Evolutionary conservation across 345 rosid genomes (phyloP).

Genomic region (Rhodamnia rubescens): DNA sequence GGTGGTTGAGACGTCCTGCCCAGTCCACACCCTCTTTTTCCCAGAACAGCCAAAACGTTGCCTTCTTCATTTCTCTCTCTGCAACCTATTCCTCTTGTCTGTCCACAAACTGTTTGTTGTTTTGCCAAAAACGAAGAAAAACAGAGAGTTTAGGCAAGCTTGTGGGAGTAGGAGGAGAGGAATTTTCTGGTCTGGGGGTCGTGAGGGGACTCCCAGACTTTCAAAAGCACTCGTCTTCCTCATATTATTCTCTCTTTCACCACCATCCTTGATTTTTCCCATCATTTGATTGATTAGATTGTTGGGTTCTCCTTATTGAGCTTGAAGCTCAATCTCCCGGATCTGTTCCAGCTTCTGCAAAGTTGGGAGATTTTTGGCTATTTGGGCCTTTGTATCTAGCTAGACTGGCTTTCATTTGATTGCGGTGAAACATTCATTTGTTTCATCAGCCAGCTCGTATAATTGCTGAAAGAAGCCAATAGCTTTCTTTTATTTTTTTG

Average conservation of each 20-base stretch:
- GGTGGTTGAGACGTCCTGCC: neutral
- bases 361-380: slow-evolving; percentile 4
- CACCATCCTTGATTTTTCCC: neutral
- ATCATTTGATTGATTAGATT: neutral
- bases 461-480: neutral
- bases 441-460: neutral
- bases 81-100: neutral
- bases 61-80: neutral
- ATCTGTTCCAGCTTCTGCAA: slow-evolving; percentile 15
- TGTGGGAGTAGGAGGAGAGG: slow-evolving; percentile 2
- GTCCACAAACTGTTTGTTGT: slow-evolving; percentile 5
- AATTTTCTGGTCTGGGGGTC: slow-evolving; percentile 1
- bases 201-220: neutral
- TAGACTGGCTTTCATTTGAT: slow-evolving; percentile 12
- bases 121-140: neutral
- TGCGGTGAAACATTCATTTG: neutral
- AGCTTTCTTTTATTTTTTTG: neutral
- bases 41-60: neutral
- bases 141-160: neutral
- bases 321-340: slow-evolving; percentile 20
- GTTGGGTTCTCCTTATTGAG: neutral
- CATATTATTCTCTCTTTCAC: neutral
- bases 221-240: neutral
- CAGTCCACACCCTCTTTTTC: neutral
- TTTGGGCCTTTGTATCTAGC: slow-evolving; percentile 39